Evolutionary conservation across 2,329 filamentous ascomycete species (phyloP), one percentile per base, ranked within the genome.

Genomic region (Cryphonectria radicalis): DNA sequence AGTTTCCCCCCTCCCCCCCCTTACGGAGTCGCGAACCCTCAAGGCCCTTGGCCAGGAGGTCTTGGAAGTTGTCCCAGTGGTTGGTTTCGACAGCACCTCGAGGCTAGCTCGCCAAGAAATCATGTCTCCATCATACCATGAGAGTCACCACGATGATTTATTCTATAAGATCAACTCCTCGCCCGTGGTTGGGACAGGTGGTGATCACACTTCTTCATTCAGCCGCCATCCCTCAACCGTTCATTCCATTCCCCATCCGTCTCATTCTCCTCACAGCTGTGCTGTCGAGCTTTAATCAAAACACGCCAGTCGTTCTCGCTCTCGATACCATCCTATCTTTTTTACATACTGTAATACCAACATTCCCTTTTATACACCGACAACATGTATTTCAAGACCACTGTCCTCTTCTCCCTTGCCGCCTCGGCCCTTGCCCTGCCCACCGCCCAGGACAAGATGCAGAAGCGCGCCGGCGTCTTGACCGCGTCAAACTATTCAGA

Each of bases 331-430:
- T 50, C 22, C 68, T 66, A 42, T 66, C 63, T 67, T n/a, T 66
- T 66, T 37, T 28, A 32, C 37, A 53, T 22, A 28, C 53, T 50
- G 46, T 50, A 50, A 50, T 50, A 50, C 8, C 46, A 19, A 50
- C 6, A 7, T n/a, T n/a, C 6, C 22, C 14, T 43, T 50, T 7
- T n/a, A 35, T 60, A 66, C 65, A 50, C 55, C 70, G 71, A 46
- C 77, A 81, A 74, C 60, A 83, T 83, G 81, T 79, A 78, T 73
- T 78, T 83, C 77, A 81, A 82, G 76, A 70, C 78, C 53, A 76
- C 79, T 72, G 28, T 82, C 72, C 40, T 83, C 72, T 77, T 82
- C 72, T 76, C 80, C 68, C 78, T 83, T 67, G 77, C 79, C 73
- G 76, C 76, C 70, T 79, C 80, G 66, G 79, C 77, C 57, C 70